Base-by-base conservation (phyloP, 2,329 filamentous ascomycete genomes). In the Kalaharituber pfeilii region DNA sequence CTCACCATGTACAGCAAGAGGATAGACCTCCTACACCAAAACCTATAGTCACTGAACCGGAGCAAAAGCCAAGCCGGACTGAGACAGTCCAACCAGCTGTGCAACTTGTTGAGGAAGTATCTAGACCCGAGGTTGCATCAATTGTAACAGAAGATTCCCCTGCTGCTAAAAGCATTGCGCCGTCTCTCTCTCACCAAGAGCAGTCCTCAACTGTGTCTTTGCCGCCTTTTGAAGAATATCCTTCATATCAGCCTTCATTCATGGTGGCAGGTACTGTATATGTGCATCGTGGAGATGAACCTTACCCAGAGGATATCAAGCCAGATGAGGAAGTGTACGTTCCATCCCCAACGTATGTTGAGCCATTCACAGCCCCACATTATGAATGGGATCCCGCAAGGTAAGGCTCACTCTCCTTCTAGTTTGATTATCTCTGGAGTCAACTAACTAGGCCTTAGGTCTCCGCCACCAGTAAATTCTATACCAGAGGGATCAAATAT, bases 401-500 rank as follows among this genome's bases (percentile, higher is more conserved):
- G 74, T 76, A 67, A 74, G 71, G 67, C 67, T 61, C 68, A 69
- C 65, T 60, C 65, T 64, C 59, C 61, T 51, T 36, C 11, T 44
- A 7, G 28, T 7, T 22, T 51, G 3, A 52, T 33, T 11, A 9
- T 20, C 36, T n/a, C 49, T 62, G n/a, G n/a, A 36, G 30, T n/a
- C 58, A 54, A 61, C 56, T 56, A 60, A 66, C 53, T 56, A 63
- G 29, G 59, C 59, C 62, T 57, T 62, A 68, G 67, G 63, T 68
- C 68, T 60, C 69, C 80, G 45, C 79, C 80, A 55, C 79, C 79
- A 9, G 54, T 68, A 42, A 69, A 84, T 64, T 86, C 87, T 4
- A 82, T 74, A 65, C 88, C 88, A 7, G 91, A 96, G 73, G 89
- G 87, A 5, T 72, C 78, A 58, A 86, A 93, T 67, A 84, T 96